Evolutionary conservation across 805 yeast species (phyloP).

Genomic region (Jamesozyma lodderae): DNA sequence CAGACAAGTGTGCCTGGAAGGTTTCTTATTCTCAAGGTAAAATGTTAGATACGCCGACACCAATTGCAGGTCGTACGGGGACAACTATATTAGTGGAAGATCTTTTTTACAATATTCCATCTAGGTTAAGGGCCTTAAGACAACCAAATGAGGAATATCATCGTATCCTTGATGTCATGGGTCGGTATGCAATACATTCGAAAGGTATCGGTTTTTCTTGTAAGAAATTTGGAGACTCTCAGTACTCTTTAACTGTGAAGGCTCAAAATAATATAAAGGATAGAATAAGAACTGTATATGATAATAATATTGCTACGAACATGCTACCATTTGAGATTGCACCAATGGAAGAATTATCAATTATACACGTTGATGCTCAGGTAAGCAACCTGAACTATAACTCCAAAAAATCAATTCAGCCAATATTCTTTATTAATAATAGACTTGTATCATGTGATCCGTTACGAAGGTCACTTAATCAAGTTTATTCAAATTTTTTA

Average conservation of each 20-base stretch:
- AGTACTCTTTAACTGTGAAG: constrained; percentile 54
- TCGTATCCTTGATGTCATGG: constrained; percentile 72
- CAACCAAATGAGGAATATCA: constrained; percentile 66
- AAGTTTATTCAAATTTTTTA: constrained; percentile 53
- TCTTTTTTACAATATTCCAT: constrained; percentile 78
- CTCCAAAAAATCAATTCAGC: constrained; percentile 55
- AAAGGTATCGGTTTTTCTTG: constrained; percentile 64
- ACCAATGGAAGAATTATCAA: constrained; percentile 38
- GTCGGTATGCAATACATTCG: constrained; percentile 73
- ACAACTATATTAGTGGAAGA: constrained; percentile 83
- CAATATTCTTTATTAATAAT: constrained; percentile 77
- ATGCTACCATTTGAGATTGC: constrained; percentile 40
- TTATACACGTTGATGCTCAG: constrained; percentile 46
- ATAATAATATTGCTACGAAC: constrained; percentile 58
- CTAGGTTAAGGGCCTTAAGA: constrained; percentile 59
- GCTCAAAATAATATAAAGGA: constrained; percentile 45
- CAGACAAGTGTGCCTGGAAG: constrained; percentile 59
- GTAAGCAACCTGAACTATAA: constrained; percentile 65
- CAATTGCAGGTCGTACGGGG: constrained; percentile 81
- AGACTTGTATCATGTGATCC: constrained; percentile 81
- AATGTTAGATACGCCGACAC: constrained; percentile 47
- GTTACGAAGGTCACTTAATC: constrained; percentile 54
- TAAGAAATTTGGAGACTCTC: constrained; percentile 70
- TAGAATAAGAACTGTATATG: constrained; percentile 65
- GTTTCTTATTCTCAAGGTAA: constrained; percentile 63